phyloP scores from a whole-genome alignment of 2,329 filamentous ascomycete species.

The Talaromyces sp. region DNA sequence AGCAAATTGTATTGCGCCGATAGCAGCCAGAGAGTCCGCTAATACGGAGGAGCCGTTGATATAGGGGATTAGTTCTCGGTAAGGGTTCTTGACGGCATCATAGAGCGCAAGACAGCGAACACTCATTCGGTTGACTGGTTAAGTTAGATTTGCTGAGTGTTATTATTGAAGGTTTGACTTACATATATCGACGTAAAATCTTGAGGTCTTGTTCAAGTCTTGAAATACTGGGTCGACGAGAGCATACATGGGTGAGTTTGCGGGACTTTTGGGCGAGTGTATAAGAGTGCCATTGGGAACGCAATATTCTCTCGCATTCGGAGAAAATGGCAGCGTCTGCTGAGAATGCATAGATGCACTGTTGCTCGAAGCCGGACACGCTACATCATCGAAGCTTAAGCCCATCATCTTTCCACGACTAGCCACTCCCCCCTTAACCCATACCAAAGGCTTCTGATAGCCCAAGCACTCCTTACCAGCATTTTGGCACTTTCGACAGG shows the following conservation, averaged over 20 bases:
- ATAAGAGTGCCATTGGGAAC: slow-evolving; percentile 15
- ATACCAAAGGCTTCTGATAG: slow-evolving; percentile 42
- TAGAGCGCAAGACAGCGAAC: slow-evolving; percentile 48
- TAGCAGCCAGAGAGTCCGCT: slow-evolving; percentile 46
- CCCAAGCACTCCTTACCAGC: slow-evolving; percentile 44
- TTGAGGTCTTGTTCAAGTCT: slow-evolving; percentile 42
- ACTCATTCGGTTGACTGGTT: slow-evolving; percentile 36
- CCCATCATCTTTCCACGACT: slow-evolving; percentile 52
- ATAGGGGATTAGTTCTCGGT: slow-evolving; percentile 47
- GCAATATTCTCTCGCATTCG: slow-evolving; percentile 10
- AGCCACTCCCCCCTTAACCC: slow-evolving; percentile 43
- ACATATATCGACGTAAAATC: slow-evolving; percentile 49
- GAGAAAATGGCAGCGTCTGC: neutral
- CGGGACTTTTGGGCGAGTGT: slow-evolving; percentile 17
- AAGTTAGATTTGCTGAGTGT: neutral
- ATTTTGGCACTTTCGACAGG: slow-evolving; percentile 42
- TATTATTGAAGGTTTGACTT: slow-evolving; percentile 18
- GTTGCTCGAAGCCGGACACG: neutral
- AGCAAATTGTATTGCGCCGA: slow-evolving; percentile 48
- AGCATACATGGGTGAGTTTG: slow-evolving; percentile 33
- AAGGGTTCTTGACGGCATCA: slow-evolving; percentile 46
- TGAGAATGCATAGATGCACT: neutral
- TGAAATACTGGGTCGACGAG: slow-evolving; percentile 48
- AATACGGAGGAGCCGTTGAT: slow-evolving; percentile 45
- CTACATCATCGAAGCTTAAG: slow-evolving; percentile 46